Conservation (phyloP, 257 asterid species). For the Ophiorrhiza pumila region DNA sequence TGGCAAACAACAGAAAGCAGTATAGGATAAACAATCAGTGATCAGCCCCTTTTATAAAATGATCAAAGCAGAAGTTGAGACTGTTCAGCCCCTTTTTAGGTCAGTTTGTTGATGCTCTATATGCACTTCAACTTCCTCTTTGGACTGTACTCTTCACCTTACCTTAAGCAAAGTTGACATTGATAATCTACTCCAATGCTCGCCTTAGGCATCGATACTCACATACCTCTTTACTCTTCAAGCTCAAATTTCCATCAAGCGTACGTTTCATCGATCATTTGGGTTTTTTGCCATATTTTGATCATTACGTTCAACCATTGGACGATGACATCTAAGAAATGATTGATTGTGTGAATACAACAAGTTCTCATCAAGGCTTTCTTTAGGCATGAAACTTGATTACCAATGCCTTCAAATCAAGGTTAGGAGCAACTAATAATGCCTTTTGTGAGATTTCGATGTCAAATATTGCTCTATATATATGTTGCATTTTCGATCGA, state of each 20-base stretch:
- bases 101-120: no score
- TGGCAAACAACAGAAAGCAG: no score
- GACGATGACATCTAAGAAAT: not conserved
- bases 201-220: not conserved
- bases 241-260: not conserved
- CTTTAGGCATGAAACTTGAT: not conserved
- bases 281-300: not conserved
- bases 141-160: no score
- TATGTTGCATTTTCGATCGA: no score
- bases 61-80: no score
- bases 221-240: not conserved
- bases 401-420: not conserved
- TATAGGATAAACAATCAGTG: no score
- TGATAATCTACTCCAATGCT: no score
- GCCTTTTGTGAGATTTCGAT: not conserved
- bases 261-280: not conserved
- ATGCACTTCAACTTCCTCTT: no score
- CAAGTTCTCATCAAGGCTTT: not conserved
- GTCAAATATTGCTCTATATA: no score
- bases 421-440: conserved; percentile 2
- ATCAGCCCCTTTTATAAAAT: no score
- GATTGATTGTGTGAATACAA: not conserved
- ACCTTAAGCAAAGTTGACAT: no score
- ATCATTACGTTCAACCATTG: not conserved
- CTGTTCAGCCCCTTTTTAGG: no score